phyloP scores from a whole-genome alignment of 208 protist species.

The Naegleria gruberi region DNA sequence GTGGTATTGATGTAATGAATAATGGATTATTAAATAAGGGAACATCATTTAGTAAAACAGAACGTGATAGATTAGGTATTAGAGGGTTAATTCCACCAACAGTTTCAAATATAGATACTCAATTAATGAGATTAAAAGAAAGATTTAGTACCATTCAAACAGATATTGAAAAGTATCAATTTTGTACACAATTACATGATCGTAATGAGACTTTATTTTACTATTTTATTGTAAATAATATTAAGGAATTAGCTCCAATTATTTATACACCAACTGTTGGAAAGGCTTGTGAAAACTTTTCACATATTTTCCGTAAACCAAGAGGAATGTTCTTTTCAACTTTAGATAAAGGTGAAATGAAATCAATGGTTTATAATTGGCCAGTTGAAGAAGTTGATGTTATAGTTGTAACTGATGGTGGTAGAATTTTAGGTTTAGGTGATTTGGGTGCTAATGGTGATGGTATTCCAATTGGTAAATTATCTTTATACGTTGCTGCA shows the following conservation, averaged over 20 bases:
- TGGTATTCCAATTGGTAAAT: slow-evolving; percentile 84
- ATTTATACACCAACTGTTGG: slow-evolving; percentile 48
- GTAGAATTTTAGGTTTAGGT: slow-evolving; percentile 86
- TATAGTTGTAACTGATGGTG: slow-evolving; percentile 88
- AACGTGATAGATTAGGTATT: background rate
- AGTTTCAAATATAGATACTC: background rate
- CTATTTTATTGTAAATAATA: background rate
- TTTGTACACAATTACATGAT: slow-evolving; percentile 2
- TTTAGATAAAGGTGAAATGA: slow-evolving; percentile 65
- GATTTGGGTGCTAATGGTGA: slow-evolving; percentile 45
- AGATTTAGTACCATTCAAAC: background rate
- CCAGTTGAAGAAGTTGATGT: slow-evolving; percentile 64
- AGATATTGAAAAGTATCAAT: slow-evolving; percentile 14
- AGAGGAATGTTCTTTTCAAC: slow-evolving; percentile 79
- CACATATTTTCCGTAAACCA: slow-evolving; percentile 59
- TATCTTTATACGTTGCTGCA: slow-evolving; percentile 78
- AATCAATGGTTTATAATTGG: slow-evolving; percentile 65
- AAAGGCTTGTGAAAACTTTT: slow-evolving; percentile 80
- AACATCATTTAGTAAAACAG: background rate
- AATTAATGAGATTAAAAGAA: background rate
- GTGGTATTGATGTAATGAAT: background rate
- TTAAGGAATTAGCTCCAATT: slow-evolving; percentile 19
- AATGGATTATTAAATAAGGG: slow-evolving; percentile 15
- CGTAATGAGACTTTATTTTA: slow-evolving; percentile 60
- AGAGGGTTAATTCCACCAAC: slow-evolving; percentile 7